phyloP scores from a whole-genome alignment of 805 yeast species.

The Pichia cephalocereana region DNA sequence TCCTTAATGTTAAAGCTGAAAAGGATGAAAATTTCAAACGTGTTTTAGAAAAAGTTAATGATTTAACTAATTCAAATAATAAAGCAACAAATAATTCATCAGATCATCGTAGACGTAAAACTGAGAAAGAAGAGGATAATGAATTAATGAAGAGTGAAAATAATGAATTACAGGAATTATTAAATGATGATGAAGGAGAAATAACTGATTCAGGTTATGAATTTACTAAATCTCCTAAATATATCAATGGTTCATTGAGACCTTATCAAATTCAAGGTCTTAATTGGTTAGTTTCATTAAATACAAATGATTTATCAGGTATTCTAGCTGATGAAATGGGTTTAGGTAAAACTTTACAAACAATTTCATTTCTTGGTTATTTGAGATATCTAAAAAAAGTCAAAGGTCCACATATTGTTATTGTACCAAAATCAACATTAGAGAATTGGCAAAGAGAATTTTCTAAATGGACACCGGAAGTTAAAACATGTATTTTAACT shows the following conservation, averaged over 20 bases:
- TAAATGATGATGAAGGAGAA: constrained; percentile 14
- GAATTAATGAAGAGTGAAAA: constrained; percentile 55
- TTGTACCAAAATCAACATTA: constrained; percentile 73
- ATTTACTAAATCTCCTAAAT: constrained; percentile 42
- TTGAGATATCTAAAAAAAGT: constrained; percentile 50
- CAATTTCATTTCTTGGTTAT: constrained; percentile 68
- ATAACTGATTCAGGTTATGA: constrained; percentile 28
- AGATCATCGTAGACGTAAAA: constrained; percentile 50
- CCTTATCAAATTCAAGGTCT: constrained; percentile 75
- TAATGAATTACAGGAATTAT: constrained; percentile 12
- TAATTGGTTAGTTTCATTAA: constrained; percentile 65
- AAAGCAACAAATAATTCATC: constrained; percentile 5
- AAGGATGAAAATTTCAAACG: constrained; percentile 48
- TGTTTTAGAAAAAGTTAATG: constrained; percentile 36
- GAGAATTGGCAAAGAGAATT: constrained; percentile 79
- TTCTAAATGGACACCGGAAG: constrained; percentile 72
- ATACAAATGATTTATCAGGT: constrained; percentile 62
- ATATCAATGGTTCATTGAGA: constrained; percentile 52
- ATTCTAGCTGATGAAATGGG: constrained; percentile 86
- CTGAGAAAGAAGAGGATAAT: constrained; percentile 73
- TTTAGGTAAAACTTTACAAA: constrained; percentile 71
- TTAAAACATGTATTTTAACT: constrained; percentile 57
- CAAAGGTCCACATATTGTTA: constrained; percentile 65
- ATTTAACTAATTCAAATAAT: constrained; percentile 3
- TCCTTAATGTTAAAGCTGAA: constrained; percentile 54